Conservation (phyloP, 768 basidiomycete species). For the Lentinula sp. region DNA sequence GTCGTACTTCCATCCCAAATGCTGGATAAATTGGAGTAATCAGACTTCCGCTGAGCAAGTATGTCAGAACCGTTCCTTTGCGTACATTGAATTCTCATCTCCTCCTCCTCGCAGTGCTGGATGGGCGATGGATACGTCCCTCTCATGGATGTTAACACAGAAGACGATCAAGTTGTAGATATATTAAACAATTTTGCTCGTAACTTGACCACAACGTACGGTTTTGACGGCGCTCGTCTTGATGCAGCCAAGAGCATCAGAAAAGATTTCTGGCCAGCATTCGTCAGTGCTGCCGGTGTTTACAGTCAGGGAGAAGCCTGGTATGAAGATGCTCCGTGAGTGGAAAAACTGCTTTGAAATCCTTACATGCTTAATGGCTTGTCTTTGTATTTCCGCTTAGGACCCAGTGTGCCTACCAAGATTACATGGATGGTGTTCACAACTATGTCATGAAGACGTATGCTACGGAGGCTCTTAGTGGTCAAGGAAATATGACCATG, state of each 20-base stretch:
- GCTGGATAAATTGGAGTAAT: constrained; percentile 54
- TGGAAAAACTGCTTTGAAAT: neutral
- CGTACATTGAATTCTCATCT: neutral
- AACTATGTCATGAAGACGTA: neutral
- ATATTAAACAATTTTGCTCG: constrained; percentile 55
- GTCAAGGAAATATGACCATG: neutral
- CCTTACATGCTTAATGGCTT: neutral
- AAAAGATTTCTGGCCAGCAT: constrained; percentile 59
- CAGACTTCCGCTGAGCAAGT: constrained; percentile 49
- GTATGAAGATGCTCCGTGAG: neutral
- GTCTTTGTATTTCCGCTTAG: neutral
- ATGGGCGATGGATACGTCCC: constrained; percentile 60
- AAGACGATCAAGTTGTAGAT: constrained; percentile 45
- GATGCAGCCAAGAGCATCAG: constrained; percentile 59
- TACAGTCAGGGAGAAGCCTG: constrained; percentile 61
- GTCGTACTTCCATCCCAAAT: constrained; percentile 54
- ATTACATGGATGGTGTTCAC: neutral
- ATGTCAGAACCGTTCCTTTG: neutral
- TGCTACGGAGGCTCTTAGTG: neutral
- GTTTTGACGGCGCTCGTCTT: constrained; percentile 66
- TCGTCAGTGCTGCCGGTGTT: constrained; percentile 55
- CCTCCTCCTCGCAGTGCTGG: constrained; percentile 42
- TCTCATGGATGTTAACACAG: constrained; percentile 67
- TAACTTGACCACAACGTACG: constrained; percentile 46
- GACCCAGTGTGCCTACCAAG: neutral